Conservation (phyloP, 176 grass and related monocot species). For the Oryza brachyantha region DNA sequence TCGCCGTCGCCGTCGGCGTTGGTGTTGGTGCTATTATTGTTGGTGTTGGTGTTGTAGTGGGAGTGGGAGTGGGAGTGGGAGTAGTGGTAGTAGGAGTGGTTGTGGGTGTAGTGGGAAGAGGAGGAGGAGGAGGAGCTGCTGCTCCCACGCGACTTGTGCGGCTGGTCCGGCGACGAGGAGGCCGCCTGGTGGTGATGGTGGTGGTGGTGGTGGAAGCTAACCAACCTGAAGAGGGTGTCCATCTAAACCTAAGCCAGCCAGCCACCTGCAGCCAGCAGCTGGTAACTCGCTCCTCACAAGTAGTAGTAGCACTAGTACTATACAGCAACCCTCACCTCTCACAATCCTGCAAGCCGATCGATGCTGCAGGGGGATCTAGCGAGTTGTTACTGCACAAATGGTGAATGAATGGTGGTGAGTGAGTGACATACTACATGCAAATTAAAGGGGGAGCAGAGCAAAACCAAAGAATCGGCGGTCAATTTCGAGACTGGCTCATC, state of each 20-base stretch:
- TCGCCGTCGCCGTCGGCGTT: too few species aligned
- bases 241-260: slow-evolving; percentile 36
- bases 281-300: not conserved
- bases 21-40: not conserved
- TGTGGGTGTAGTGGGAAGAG: too few species aligned
- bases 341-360: not conserved
- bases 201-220: slow-evolving; percentile 26
- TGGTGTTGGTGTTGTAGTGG: not conserved
- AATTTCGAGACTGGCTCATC: not conserved
- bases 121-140: slow-evolving; percentile 31
- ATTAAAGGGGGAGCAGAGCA: too few species aligned
- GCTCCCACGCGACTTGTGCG: slow-evolving; percentile 8
- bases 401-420: not conserved
- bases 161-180: not conserved
- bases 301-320: too few species aligned
- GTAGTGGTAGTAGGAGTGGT: not conserved
- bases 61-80: not conserved
- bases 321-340: not conserved
- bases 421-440: not conserved
- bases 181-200: not conserved
- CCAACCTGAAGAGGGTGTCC: slow-evolving; percentile 32
- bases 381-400: not conserved
- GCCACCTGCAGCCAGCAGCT: not conserved
- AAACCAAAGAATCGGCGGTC: slow-evolving; percentile 1
- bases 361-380: not conserved